phyloP scores from a whole-genome alignment of 352 stramenopile genomes.

The Phytophthora multivora region DNA sequence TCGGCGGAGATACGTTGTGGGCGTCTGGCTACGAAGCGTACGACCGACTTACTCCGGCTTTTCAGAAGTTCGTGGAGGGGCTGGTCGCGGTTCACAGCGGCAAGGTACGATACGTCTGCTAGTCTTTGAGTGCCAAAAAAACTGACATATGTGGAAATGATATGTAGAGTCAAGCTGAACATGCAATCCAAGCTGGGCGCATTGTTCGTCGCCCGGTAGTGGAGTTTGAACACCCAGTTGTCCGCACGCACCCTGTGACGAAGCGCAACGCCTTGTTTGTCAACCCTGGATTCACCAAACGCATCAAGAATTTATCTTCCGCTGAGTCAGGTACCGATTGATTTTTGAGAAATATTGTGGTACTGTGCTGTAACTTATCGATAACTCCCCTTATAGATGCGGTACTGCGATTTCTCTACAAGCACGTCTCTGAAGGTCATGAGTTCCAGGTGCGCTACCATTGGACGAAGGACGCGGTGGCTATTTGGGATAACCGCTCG shows the following conservation, averaged over 20 bases:
- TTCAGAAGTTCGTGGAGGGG: constrained; percentile 36
- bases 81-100: constrained; percentile 50
- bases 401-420: constrained; percentile 21
- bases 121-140: neutral
- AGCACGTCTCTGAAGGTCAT: constrained; percentile 21
- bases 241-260: constrained; percentile 42
- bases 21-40: constrained; percentile 51
- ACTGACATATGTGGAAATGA: neutral
- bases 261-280: constrained; percentile 34
- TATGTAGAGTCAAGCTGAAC: constrained; percentile 7
- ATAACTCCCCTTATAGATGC: constrained; percentile 2
- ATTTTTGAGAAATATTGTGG: neutral
- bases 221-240: constrained; percentile 44
- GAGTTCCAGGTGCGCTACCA: constrained; percentile 28
- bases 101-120: constrained; percentile 19
- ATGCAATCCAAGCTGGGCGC: neutral
- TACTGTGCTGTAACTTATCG: neutral
- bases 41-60: constrained; percentile 41
- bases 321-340: constrained; percentile 35
- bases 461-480: constrained; percentile 29
- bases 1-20: constrained; percentile 51
- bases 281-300: constrained; percentile 44
- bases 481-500: constrained; percentile 27
- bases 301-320: constrained; percentile 41
- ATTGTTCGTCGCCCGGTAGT: constrained; percentile 34